These are phyloP conservation scores for Coemansia erecta DNA, from an alignment of 192 early-diverging fungal genomes.

Conservation along the genomic window DNA sequence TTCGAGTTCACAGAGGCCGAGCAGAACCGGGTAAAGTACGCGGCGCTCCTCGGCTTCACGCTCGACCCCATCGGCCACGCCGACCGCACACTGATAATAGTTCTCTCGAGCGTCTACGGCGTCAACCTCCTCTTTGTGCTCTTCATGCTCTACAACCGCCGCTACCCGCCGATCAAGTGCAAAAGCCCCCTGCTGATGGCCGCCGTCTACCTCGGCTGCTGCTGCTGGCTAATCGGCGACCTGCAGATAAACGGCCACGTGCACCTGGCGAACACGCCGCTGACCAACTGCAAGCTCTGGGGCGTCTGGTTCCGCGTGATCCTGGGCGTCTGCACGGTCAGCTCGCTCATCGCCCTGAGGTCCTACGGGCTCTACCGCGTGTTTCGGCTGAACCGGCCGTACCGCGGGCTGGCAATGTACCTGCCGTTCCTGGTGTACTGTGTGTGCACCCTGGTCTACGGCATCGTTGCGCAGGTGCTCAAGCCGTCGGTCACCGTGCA, in stretches of 20 bases:
- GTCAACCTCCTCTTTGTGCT: slow-evolving; percentile 32
- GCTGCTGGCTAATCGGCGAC: slow-evolving; percentile 51
- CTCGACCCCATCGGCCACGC: slow-evolving; percentile 34
- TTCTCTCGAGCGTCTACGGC: slow-evolving; percentile 27
- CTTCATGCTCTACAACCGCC: slow-evolving; percentile 40
- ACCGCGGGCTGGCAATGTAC: slow-evolving; percentile 30
- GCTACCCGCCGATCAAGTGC: slow-evolving; percentile 45
- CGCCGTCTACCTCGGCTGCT: slow-evolving; percentile 15
- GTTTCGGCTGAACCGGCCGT: slow-evolving; percentile 27
- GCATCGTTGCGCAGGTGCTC: slow-evolving; percentile 35
- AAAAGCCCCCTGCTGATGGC: slow-evolving; percentile 46
- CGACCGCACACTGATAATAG: slow-evolving; percentile 32
- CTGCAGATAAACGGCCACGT: slow-evolving; percentile 50
- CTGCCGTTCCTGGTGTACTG: slow-evolving; percentile 32
- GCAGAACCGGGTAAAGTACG: slow-evolving; percentile 28
- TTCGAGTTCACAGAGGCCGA: slow-evolving; percentile 36
- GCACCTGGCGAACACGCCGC: slow-evolving; percentile 14
- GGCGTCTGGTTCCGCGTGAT: slow-evolving; percentile 51
- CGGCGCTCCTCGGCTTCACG: slow-evolving; percentile 21
- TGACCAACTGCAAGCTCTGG: slow-evolving; percentile 32
- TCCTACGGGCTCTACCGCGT: slow-evolving; percentile 44
- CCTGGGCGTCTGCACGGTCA: slow-evolving; percentile 46
- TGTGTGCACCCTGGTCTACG: slow-evolving; percentile 23
- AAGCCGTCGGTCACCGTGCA: slow-evolving; percentile 20
- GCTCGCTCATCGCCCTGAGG: slow-evolving; percentile 36